phyloP scores from a whole-genome alignment of 208 protist species.

The Lotmaria passim region DNA sequence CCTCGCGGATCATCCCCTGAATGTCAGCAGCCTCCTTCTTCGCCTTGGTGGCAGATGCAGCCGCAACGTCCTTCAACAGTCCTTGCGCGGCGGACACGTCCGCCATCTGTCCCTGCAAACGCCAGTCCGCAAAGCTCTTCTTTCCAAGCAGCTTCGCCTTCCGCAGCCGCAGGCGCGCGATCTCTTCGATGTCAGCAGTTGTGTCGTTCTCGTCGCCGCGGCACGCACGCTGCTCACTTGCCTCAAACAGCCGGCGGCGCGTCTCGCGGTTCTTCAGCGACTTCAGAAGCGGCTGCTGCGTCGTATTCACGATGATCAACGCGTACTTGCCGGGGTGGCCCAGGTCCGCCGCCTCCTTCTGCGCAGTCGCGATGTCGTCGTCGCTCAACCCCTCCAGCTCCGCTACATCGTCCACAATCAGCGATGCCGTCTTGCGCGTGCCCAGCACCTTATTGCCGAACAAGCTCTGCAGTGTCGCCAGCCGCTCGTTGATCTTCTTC shows the following conservation, averaged over 20 bases:
- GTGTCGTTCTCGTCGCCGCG: constrained; percentile 36
- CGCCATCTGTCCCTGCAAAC: constrained; percentile 57
- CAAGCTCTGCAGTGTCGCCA: constrained; percentile 40
- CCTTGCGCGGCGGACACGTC: constrained; percentile 25
- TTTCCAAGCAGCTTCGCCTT: constrained; percentile 54
- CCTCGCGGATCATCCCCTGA: constrained; percentile 20
- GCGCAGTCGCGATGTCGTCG: constrained; percentile 35
- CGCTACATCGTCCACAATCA: constrained; percentile 44
- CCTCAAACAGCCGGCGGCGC: constrained; percentile 46
- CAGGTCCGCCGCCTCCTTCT: constrained; percentile 39
- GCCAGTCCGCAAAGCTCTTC: constrained; percentile 57
- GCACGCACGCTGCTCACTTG: constrained; percentile 26
- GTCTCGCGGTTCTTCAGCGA: constrained; percentile 43
- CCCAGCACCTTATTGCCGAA: constrained; percentile 49
- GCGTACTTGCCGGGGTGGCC: constrained; percentile 52
- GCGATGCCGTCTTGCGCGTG: constrained; percentile 30
- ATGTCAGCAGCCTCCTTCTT: constrained; percentile 44
- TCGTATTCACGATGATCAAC: constrained; percentile 52
- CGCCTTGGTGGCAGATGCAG: background rate
- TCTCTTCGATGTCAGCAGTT: constrained; percentile 27
- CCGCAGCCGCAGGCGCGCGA: constrained; percentile 41
- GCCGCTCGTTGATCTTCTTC: constrained; percentile 47
- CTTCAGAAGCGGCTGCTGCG: constrained; percentile 55
- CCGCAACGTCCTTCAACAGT: constrained; percentile 36
- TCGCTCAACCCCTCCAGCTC: constrained; percentile 50